Conservation (phyloP, 345 rosid species). For the Diplotaxis tenuifolia region DNA sequence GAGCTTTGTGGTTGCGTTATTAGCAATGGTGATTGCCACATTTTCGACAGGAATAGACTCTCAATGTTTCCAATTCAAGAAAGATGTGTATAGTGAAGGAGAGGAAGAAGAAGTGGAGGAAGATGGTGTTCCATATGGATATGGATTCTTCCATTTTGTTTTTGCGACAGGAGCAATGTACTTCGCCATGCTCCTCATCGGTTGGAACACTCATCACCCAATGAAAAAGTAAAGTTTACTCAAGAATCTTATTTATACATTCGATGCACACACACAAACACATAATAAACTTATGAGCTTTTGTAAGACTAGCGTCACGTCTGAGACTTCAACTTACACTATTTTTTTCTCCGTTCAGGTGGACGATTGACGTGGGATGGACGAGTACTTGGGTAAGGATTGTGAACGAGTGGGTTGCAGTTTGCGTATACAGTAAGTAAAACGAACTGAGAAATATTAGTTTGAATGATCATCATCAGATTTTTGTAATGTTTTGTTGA, state of each 20-base stretch:
- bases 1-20: conserved; percentile 84
- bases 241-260: too few relatives aligned
- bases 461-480: conserved; percentile 17
- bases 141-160: conserved; percentile 97
- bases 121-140: conserved; percentile 82
- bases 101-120: conserved; percentile 42
- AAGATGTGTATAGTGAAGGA: conserved; percentile 40
- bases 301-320: neutral
- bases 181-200: conserved; percentile 85
- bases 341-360: conserved; percentile 44
- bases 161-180: conserved; percentile 98
- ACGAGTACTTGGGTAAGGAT: conserved; percentile 96
- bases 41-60: conserved; percentile 97
- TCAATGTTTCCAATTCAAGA: conserved; percentile 76
- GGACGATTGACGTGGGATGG: conserved; percentile 99
- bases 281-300: too few relatives aligned
- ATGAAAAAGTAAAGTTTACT: conserved; percentile 88
- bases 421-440: conserved; percentile 82
- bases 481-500: conserved; percentile 21
- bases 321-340: neutral
- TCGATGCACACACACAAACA: too few relatives aligned
- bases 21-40: conserved; percentile 89
- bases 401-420: conserved; percentile 93
- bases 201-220: conserved; percentile 90
- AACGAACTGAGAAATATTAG: neutral